Evolutionary conservation across 2,329 filamentous ascomycete species (phyloP), one percentile per base, ranked within the genome.

Genomic region (Diaporthe australafricana): DNA sequence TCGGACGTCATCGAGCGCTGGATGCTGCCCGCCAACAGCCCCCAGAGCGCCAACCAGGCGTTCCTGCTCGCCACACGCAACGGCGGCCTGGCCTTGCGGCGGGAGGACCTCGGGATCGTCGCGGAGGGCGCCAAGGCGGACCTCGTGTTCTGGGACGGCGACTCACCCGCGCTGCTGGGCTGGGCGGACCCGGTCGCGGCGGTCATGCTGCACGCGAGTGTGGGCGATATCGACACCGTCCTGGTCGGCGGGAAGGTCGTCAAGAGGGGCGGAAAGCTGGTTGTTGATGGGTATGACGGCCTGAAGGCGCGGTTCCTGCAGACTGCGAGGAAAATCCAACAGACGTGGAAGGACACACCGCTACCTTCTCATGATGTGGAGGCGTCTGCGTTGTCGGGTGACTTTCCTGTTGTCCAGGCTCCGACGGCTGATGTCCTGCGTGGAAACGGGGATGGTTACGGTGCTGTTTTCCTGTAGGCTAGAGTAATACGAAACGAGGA

Each of bases 141-240:
- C 74, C 65, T 90, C 0, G 81, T 89, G 0, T 81, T 90, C 0
- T 89, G 86, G 80, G 82, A 89, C 71, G 86, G 85, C 0, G 79
- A 82, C 1, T 82, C 83, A 0, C 87, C 87, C 0, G 80, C 81
- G 1, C 79, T 90, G 75, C 79, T 89, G 0, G 88, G 88, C 3
- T 90, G 87, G 87, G 79, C 74, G 7, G 87, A 90, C 70, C 87
- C 87, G 0, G 82, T 90, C 4, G 88, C 88, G 0, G 88, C 88
- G 0, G 80, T 90, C 1, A 84, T 90, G 32, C 78, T 90, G 45
- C 88, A 90, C 71, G 83, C 87, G 0, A 86, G 83, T 68, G 83
- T 87, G 5, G 87, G 85, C 0, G 87, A 90, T 70, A 80, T 90
- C 30, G 77, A 84, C 68, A 81, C 86, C 65, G 88, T 89, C 0